Evolutionary conservation across 2,329 filamentous ascomycete species (phyloP).

Genomic region (Ophiostoma australiae): DNA sequence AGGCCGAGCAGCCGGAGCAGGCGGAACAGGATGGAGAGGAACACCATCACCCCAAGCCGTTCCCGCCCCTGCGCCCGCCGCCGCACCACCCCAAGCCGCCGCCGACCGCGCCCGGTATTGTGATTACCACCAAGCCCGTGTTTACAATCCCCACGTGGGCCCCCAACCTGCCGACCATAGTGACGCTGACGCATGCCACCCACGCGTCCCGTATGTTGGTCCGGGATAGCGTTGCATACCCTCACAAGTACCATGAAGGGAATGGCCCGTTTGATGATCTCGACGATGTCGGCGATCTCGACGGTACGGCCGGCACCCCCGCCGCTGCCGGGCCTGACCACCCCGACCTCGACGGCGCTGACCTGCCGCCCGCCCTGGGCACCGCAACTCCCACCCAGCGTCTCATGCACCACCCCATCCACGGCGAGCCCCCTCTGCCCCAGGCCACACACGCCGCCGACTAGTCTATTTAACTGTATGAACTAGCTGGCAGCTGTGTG

Average conservation of each 20-base stretch:
- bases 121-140: not conserved
- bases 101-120: not conserved
- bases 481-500: too few relatives aligned
- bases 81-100: conserved; percentile 5
- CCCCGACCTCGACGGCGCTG: not conserved
- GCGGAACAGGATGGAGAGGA: not conserved
- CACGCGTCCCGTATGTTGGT: not conserved
- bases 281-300: too few relatives aligned
- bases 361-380: not conserved
- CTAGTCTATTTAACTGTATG: too few relatives aligned
- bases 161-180: conserved; percentile 1
- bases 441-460: too few relatives aligned
- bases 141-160: conserved; percentile 6
- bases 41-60: not conserved
- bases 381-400: not conserved
- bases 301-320: too few relatives aligned
- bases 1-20: not conserved
- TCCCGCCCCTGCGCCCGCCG: not conserved
- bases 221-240: not conserved
- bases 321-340: not conserved
- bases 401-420: not conserved
- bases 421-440: not conserved
- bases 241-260: not conserved
- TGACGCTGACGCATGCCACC: conserved; percentile 1
- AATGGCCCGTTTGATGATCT: not conserved